Conservation (phyloP, 2,329 filamentous ascomycete genomes). For the Lasiodiplodia gonubiensis region DNA sequence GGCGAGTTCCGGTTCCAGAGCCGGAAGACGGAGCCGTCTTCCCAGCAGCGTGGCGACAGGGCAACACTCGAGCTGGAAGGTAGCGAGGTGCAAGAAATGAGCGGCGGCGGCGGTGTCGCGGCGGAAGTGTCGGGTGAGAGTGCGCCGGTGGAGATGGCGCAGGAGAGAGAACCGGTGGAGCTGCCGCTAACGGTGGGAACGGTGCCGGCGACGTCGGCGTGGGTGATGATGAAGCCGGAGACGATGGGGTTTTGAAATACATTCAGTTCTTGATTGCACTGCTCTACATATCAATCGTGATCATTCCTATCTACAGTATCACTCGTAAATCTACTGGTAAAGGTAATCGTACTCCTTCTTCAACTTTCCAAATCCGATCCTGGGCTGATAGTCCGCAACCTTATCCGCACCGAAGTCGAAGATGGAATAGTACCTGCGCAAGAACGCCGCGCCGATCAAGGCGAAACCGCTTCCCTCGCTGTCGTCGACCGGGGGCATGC, state of each 20-base stretch:
- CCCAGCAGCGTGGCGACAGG: background rate
- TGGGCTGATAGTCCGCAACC: constrained; percentile 32
- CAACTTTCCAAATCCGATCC: constrained; percentile 33
- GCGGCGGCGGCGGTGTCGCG: background rate
- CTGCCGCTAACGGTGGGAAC: background rate
- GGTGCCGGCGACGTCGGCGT: background rate
- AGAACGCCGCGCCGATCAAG: constrained; percentile 31
- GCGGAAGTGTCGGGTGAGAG: background rate
- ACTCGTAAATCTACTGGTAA: background rate
- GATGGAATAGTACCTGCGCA: constrained; percentile 31
- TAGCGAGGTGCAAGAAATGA: background rate
- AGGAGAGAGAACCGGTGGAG: background rate
- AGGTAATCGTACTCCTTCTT: constrained; percentile 34
- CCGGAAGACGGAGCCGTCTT: background rate
- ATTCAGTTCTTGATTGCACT: too few species aligned
- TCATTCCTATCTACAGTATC: background rate
- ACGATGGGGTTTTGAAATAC: background rate
- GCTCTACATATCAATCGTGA: background rate
- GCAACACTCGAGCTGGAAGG: background rate
- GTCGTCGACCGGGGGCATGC: constrained; percentile 33
- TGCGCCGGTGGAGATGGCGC: background rate
- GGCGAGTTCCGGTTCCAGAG: background rate
- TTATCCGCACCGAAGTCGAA: constrained; percentile 33
- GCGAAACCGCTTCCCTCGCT: constrained; percentile 28
- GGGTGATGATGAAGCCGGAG: background rate